Evolutionary conservation across 2,329 filamentous ascomycete species (phyloP), one percentile per base, ranked within the genome.

Genomic region (Aureobasidium sp.): DNA sequence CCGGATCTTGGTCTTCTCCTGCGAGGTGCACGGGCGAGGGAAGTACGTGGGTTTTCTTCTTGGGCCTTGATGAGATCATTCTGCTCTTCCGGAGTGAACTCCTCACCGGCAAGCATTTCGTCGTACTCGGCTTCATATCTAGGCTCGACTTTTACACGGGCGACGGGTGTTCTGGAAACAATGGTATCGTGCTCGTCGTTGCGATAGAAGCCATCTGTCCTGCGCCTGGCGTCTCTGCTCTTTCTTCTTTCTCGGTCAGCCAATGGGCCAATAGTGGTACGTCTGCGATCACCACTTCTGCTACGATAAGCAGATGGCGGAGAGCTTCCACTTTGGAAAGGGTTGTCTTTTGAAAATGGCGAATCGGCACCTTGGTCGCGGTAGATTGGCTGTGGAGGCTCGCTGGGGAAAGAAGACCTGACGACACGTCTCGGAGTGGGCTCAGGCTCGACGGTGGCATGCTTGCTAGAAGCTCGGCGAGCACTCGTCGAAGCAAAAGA

Each of bases 81-180:
- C 68, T 90, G 86, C 64, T 88, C 91, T 58, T 96, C 89, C 0
- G 90, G 88, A 0, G 90, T 95, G 60, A 97, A 98, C 64, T 98
- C 93, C 67, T 97, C 93, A 3, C 87, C 88, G 0, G 84, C 76
- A 56, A 90, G 84, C 11, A 58, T 56, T 50, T 77, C 72, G 16
- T 74, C 68, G n/a, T 48, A 48, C 22, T 48, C 37, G 71, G 68
- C 40, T 39, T 54, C 54, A 21, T 45, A 50, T 11, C 50, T 51
- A 38, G 52, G 54, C 41, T 54, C 38, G 17, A 44, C 30, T 16
- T 68, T 68, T 22, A 69, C 41, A 45, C 73, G 71, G 34, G 74
- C 67, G 38, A 79, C 64, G 1, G 81, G 74, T 27, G 81, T 72
- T 54, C 83, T 79, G 56, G 85, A 81, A 0, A 78, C 75, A 2